Evolutionary conservation across 306 rosid genomes (phyloP).

Genomic region (Biancaea sappan): DNA sequence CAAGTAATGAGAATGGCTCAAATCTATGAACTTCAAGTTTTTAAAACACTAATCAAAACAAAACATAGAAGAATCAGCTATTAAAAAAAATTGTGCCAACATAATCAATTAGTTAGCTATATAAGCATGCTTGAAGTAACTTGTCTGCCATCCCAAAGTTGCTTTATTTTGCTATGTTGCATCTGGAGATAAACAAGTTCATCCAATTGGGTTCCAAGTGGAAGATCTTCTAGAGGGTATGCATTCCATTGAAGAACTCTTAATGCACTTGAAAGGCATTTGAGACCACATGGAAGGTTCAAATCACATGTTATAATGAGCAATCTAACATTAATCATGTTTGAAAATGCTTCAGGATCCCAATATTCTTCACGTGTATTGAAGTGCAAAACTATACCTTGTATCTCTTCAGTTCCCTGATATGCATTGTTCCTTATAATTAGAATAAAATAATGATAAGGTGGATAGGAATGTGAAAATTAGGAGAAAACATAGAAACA

Average conservation of each 20-base stretch:
- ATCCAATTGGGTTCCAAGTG: not conserved
- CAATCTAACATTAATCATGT: slow-evolving; percentile 7
- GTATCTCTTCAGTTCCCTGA: slow-evolving; percentile 14
- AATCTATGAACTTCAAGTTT: not conserved
- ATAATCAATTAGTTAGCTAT: not conserved
- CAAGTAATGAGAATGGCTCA: not conserved
- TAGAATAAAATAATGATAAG: not conserved
- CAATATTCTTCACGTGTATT: not conserved
- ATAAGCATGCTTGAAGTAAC: not conserved
- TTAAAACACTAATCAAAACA: not conserved
- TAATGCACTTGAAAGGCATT: not conserved
- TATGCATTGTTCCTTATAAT: not conserved
- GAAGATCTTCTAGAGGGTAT: not conserved
- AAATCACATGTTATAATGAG: slow-evolving; percentile 17
- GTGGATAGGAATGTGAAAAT: not conserved
- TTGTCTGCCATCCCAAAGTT: not conserved
- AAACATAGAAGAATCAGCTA: not conserved
- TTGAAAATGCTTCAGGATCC: slow-evolving; percentile 1
- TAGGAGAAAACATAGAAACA: too few relatives aligned
- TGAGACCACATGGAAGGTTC: not conserved
- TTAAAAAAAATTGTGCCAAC: not conserved
- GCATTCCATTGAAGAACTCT: not conserved
- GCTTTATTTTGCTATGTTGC: not conserved
- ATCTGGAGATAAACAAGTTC: not conserved
- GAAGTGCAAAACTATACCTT: not conserved